These are phyloP conservation scores for Tremellales sp. DNA, from an alignment of 1,284 basidiomycete genomes.

Conservation along the genomic window DNA sequence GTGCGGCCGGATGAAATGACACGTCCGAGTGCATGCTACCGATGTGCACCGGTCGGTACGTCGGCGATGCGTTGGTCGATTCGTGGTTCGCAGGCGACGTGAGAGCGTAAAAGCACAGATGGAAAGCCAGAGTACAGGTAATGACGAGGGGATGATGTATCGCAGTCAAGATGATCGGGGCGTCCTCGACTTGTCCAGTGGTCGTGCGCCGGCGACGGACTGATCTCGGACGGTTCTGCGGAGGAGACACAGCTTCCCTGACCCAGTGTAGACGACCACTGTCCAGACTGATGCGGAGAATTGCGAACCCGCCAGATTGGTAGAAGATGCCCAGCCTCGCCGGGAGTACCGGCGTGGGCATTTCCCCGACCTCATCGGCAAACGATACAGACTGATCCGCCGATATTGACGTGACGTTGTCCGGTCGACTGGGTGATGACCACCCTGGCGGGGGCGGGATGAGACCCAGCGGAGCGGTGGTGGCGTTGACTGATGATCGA, in stretches of 20 bases:
- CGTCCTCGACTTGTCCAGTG: conserved; percentile 13
- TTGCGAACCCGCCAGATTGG: conserved; percentile 44
- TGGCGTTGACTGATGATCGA: conserved; percentile 4
- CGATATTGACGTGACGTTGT: conserved; percentile 41
- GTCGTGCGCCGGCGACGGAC: conserved; percentile 17
- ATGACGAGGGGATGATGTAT: conserved; percentile 37
- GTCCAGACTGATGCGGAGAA: conserved; percentile 22
- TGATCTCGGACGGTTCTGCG: conserved; percentile 18
- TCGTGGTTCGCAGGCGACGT: not conserved
- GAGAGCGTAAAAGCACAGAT: conserved; percentile 36
- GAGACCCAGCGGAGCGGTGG: conserved; percentile 31
- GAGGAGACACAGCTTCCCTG: conserved; percentile 29
- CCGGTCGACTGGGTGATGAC: conserved; percentile 42
- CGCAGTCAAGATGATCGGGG: conserved; percentile 39
- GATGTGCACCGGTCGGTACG: conserved; percentile 13
- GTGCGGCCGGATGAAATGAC: conserved; percentile 43
- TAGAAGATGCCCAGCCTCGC: conserved; percentile 43
- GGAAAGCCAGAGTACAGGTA: conserved; percentile 38
- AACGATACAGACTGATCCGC: conserved; percentile 35
- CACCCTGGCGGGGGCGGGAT: conserved; percentile 48
- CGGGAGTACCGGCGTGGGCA: conserved; percentile 13
- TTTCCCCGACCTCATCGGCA: conserved; percentile 9
- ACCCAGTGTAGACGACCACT: conserved; percentile 19
- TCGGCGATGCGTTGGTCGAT: not conserved
- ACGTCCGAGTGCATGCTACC: conserved; percentile 44